phyloP scores from a whole-genome alignment of 129 eudicot genomes.

The Pseudognaphalium luteoalbum region DNA sequence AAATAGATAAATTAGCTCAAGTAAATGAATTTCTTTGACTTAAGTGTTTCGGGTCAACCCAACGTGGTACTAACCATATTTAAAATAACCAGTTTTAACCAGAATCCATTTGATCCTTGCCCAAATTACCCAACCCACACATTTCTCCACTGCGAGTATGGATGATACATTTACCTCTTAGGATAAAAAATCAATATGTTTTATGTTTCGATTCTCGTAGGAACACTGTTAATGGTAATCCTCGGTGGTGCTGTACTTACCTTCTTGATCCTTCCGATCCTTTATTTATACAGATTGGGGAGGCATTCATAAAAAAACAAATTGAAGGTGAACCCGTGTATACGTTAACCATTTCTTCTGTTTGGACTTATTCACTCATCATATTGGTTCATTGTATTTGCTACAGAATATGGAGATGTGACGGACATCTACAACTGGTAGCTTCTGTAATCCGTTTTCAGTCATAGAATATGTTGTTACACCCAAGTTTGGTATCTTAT shows the following conservation, averaged over 20 bases:
- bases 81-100: not conserved
- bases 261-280: slow-evolving; percentile 98
- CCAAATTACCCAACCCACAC: not conserved
- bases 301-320: slow-evolving; percentile 76
- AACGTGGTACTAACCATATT: not conserved
- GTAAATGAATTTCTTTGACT: not conserved
- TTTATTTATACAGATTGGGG: slow-evolving; percentile 78
- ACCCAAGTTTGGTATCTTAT: slow-evolving; percentile 16
- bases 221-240: slow-evolving; percentile 85
- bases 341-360: slow-evolving; percentile 11
- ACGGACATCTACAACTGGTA: slow-evolving; percentile 97
- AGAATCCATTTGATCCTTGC: not conserved
- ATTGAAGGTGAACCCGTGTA: slow-evolving; percentile 50
- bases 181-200: slow-evolving; percentile 1
- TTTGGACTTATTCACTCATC: not conserved
- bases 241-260: slow-evolving; percentile 93
- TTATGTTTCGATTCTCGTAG: slow-evolving; percentile 30
- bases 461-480: not conserved
- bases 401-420: slow-evolving; percentile 93
- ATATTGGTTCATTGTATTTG: slow-evolving; percentile 10
- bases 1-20: not conserved
- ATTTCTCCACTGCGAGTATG: not conserved
- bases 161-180: slow-evolving; percentile 6
- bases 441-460: slow-evolving; percentile 13
- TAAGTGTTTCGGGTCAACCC: not conserved